Percentiles rank a stretch among this genome's conserved stretches.
Evolutionary conservation across 768 basidiomycete genomes (phyloP).

Genomic region (Daedaleopsis nitida): DNA sequence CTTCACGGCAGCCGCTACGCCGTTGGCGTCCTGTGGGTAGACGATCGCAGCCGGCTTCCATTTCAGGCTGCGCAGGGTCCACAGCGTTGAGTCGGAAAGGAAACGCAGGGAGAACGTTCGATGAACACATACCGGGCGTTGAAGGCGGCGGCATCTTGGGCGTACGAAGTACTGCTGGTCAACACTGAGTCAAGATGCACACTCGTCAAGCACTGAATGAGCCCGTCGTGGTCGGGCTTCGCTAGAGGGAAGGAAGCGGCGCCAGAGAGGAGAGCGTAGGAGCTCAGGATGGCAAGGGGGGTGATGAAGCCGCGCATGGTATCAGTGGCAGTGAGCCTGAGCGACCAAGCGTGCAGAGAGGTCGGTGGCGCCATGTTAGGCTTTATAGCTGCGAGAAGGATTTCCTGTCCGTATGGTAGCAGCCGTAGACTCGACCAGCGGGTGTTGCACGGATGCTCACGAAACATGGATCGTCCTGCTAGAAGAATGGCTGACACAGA

Average conservation of each 20-base stretch:
- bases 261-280: neutral
- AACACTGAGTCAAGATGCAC: neutral
- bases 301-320: neutral
- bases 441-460: too few species aligned
- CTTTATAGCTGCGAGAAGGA: too few species aligned
- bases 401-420: too few species aligned
- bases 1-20: slow-evolving; percentile 1
- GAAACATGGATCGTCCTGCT: too few species aligned
- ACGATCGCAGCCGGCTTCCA: slow-evolving; percentile 5
- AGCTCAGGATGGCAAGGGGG: neutral
- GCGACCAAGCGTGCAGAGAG: too few species aligned
- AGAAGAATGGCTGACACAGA: too few species aligned
- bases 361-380: too few species aligned
- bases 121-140: neutral
- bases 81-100: neutral
- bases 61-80: neutral
- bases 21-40: neutral
- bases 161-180: neutral
- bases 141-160: neutral
- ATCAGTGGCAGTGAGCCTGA: neutral
- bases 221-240: neutral
- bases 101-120: neutral
- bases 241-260: neutral
- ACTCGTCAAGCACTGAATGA: neutral
- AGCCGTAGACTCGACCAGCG: too few species aligned